Percentiles rank a stretch among this genome's conserved stretches.
These are phyloP conservation scores for Cnidoscolus chayamansa DNA, from an alignment of 441 rosid genomes.

Conservation along the genomic window DNA sequence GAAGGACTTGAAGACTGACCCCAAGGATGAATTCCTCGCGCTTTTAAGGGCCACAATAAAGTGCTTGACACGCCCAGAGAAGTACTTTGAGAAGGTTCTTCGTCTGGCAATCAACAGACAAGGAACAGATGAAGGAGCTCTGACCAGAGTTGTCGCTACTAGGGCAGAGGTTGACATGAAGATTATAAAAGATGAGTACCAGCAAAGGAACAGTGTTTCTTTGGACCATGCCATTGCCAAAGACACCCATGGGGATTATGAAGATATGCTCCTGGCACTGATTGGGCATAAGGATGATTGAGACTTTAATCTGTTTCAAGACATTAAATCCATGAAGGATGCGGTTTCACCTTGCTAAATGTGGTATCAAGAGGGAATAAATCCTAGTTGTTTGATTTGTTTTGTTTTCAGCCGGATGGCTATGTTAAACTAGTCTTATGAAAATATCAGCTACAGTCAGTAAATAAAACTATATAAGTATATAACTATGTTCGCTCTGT, in stretches of 20 bases:
- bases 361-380: neutral
- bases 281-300: conserved; percentile 58
- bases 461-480: conserved; percentile 10
- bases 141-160: conserved; percentile 71
- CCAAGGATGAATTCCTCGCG: conserved; percentile 61
- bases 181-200: conserved; percentile 66
- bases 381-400: conserved; percentile 4
- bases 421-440: conserved; percentile 11
- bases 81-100: conserved; percentile 65
- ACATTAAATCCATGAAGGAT: conserved; percentile 9
- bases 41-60: conserved; percentile 66
- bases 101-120: conserved; percentile 56
- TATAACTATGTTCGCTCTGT: conserved; percentile 1
- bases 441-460: neutral
- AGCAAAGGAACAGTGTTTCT: conserved; percentile 58
- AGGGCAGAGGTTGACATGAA: conserved; percentile 84
- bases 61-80: conserved; percentile 67
- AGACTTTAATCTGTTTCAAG: conserved; percentile 12
- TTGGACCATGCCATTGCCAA: conserved; percentile 57
- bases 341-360: conserved; percentile 11
- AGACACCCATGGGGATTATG: conserved; percentile 79
- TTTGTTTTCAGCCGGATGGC: conserved; percentile 7
- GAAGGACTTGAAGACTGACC: conserved; percentile 66
- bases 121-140: conserved; percentile 83
- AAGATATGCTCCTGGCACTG: conserved; percentile 69